Evolutionary conservation across 1,139 yeast genomes (phyloP).

Genomic region (Geotrichum cucujoidarum): DNA sequence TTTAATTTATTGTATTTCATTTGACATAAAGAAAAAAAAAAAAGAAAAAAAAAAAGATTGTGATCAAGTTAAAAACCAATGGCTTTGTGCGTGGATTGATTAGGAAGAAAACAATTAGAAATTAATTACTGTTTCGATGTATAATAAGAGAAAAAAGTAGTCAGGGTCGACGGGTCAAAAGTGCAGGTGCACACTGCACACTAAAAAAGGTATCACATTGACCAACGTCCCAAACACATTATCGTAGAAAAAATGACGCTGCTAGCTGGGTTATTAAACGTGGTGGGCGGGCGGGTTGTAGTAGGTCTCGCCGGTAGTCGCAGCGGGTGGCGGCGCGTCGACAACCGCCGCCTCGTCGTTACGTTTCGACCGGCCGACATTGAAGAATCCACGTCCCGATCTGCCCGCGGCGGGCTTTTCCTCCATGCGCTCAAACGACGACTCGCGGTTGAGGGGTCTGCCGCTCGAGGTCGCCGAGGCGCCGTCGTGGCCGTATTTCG

Average conservation of each 20-base stretch:
- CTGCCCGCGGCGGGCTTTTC: constrained; percentile 8
- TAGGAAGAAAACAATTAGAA: not conserved
- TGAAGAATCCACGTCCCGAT: constrained; percentile 13
- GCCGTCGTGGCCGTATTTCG: not conserved
- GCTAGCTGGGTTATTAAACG: not conserved
- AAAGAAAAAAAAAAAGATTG: not conserved
- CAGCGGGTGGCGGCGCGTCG: not conserved
- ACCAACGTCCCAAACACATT: not conserved
- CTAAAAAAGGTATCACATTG: not conserved
- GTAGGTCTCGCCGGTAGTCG: not conserved
- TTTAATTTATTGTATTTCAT: not conserved
- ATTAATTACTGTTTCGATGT: not conserved
- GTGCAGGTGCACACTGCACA: not conserved
- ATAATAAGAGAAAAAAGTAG: not conserved
- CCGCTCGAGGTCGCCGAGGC: constrained; percentile 1
- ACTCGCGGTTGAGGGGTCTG: constrained; percentile 12
- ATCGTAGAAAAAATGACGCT: not conserved
- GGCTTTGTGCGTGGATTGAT: no score
- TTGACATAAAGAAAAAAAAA: not conserved
- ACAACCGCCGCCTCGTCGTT: not conserved
- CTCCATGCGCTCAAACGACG: constrained; percentile 18
- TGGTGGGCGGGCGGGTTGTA: not conserved
- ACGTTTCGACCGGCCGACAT: constrained; percentile 3
- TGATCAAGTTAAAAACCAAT: not conserved
- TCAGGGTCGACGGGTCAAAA: not conserved